Percentiles rank a stretch among this genome's conserved stretches.
Conservation (phyloP, 805 yeast genomes). For the Saccharomyces cerevisiae region DNA sequence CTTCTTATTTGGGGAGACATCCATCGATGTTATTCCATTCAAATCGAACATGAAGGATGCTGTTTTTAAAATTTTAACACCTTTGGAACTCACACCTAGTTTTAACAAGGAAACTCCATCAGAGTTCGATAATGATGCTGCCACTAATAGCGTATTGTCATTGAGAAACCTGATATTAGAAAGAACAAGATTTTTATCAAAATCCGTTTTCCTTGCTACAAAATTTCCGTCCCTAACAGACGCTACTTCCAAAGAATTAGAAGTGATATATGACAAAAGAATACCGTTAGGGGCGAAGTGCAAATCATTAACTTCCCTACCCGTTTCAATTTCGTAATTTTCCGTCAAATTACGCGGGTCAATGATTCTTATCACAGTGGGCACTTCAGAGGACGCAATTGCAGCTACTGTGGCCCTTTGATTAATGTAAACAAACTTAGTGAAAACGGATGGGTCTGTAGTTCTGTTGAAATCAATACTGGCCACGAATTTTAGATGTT, state of each 20-base stretch:
- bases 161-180: slow-evolving; percentile 33
- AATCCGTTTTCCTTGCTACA: slow-evolving; percentile 30
- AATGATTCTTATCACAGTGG: slow-evolving; percentile 56
- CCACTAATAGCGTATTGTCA: slow-evolving; percentile 34
- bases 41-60: not conserved
- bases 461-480: slow-evolving; percentile 50
- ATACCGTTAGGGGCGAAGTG: slow-evolving; percentile 61
- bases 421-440: slow-evolving; percentile 50
- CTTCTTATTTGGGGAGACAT: slow-evolving; percentile 29
- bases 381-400: slow-evolving; percentile 57
- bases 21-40: slow-evolving; percentile 47
- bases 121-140: slow-evolving; percentile 30
- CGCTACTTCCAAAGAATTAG: slow-evolving; percentile 39
- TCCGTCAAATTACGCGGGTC: slow-evolving; percentile 48
- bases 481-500: slow-evolving; percentile 52
- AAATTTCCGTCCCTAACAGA: slow-evolving; percentile 37
- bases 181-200: slow-evolving; percentile 24
- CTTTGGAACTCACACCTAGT: not conserved
- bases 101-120: not conserved
- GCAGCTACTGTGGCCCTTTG: slow-evolving; percentile 57
- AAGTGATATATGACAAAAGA: slow-evolving; percentile 55
- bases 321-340: slow-evolving; percentile 46
- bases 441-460: slow-evolving; percentile 44
- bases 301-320: slow-evolving; percentile 53
- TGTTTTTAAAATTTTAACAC: not conserved